Evolutionary conservation across 805 yeast genomes (phyloP).

Genomic region (Sugiyamaella boreocaroliniensis): DNA sequence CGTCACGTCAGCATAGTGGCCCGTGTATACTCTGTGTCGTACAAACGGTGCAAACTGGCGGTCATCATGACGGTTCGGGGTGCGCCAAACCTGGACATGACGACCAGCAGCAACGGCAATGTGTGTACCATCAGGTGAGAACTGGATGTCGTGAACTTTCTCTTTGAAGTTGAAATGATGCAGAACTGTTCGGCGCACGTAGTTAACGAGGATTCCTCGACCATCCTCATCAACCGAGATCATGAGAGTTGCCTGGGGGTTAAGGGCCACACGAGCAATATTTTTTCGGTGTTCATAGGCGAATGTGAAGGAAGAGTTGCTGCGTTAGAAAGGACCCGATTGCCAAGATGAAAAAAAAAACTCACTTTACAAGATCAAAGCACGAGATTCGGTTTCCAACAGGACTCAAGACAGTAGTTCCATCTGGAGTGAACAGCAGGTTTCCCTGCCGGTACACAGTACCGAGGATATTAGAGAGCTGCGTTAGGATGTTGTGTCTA

Average conservation of each 20-base stretch:
- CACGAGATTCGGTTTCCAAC: slow-evolving; percentile 91
- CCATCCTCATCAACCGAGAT: slow-evolving; percentile 87
- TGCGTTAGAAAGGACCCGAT: background rate
- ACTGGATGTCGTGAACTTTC: slow-evolving; percentile 62
- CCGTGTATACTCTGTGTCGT: slow-evolving; percentile 82
- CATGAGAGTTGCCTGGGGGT: slow-evolving; percentile 71
- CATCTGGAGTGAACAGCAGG: slow-evolving; percentile 77
- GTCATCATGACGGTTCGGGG: slow-evolving; percentile 74
- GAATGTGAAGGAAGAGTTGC: slow-evolving; percentile 78
- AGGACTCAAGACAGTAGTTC: slow-evolving; percentile 75
- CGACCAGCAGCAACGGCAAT: slow-evolving; percentile 83
- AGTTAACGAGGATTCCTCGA: slow-evolving; percentile 85
- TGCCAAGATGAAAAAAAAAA: background rate
- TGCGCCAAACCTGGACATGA: slow-evolving; percentile 86
- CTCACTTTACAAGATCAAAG: slow-evolving; percentile 65
- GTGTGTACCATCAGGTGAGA: slow-evolving; percentile 80
- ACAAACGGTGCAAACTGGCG: slow-evolving; percentile 95
- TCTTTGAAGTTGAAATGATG: slow-evolving; percentile 94
- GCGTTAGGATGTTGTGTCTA: slow-evolving; percentile 16
- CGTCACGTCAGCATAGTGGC: slow-evolving; percentile 78
- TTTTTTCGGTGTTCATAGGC: slow-evolving; percentile 89
- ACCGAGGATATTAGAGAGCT: slow-evolving; percentile 83
- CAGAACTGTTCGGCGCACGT: slow-evolving; percentile 70
- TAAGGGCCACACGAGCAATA: slow-evolving; percentile 70
- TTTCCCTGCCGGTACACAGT: slow-evolving; percentile 95